A percentile compares a stretch with the other conserved stretches of the same genome.
phyloP scores from a whole-genome alignment of 305 asterid species.

The Withania somnifera region DNA sequence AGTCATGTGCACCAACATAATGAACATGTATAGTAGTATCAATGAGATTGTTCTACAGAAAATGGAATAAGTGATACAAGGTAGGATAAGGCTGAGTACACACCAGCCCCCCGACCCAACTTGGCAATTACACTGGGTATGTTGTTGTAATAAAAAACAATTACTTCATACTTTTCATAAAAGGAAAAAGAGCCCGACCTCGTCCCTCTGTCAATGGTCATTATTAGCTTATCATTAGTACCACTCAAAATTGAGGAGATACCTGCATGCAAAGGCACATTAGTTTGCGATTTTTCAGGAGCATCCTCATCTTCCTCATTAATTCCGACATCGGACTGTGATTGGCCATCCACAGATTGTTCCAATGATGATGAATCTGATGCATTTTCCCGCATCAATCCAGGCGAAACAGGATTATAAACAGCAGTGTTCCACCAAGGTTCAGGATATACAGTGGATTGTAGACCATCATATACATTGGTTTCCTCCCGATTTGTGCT shows the following conservation, averaged over 20 bases:
- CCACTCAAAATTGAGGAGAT: slow-evolving; percentile 10
- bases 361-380: slow-evolving; percentile 49
- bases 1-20: not conserved
- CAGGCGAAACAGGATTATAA: slow-evolving; percentile 26
- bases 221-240: not conserved
- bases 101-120: too few species aligned
- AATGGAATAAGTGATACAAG: not conserved
- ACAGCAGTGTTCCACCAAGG: slow-evolving; percentile 44
- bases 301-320: slow-evolving; percentile 49
- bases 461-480: slow-evolving; percentile 20
- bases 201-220: not conserved
- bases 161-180: not conserved
- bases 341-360: slow-evolving; percentile 28
- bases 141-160: not conserved
- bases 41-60: not conserved
- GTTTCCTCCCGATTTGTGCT: slow-evolving; percentile 30
- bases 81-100: too few species aligned
- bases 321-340: slow-evolving; percentile 32
- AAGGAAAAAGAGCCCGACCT: not conserved
- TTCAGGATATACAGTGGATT: slow-evolving; percentile 26
- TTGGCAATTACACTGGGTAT: too few species aligned
- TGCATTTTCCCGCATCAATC: slow-evolving; percentile 32
- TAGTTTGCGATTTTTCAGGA: slow-evolving; percentile 33
- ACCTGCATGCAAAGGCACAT: slow-evolving; percentile 33
- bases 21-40: not conserved